phyloP scores from a whole-genome alignment of 306 rosid species.

The Castanea sativa region DNA sequence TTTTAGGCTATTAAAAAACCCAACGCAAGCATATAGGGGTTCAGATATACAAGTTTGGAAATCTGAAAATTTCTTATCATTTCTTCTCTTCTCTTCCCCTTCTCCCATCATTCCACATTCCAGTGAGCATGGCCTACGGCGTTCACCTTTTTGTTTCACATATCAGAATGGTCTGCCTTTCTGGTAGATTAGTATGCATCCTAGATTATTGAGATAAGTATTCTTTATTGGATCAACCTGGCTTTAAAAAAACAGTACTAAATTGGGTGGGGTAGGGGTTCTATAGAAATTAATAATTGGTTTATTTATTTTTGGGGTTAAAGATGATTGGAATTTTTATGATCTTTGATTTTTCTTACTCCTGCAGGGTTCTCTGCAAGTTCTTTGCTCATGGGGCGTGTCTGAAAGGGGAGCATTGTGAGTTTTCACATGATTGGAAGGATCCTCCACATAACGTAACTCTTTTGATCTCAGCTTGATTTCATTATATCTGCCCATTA shows the following conservation, averaged over 20 bases:
- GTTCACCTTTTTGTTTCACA: neutral
- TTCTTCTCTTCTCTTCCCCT: neutral
- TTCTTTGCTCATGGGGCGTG: constrained; percentile 96
- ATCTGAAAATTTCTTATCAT: neutral
- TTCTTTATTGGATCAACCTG: neutral
- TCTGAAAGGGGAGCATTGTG: constrained; percentile 94
- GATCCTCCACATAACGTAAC: constrained; percentile 82
- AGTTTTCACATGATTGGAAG: constrained; percentile 94
- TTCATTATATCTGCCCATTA: neutral
- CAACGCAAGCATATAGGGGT: too few relatives aligned
- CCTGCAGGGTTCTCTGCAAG: constrained; percentile 83
- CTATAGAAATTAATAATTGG: too few relatives aligned
- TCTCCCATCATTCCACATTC: neutral
- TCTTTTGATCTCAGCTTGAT: constrained; percentile 18
- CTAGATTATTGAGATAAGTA: neutral
- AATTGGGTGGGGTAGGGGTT: too few relatives aligned
- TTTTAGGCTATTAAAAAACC: too few relatives aligned
- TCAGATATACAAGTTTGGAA: neutral
- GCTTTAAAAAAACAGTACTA: neutral
- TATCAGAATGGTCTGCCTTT: neutral
- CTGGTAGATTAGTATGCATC: neutral
- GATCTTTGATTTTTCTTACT: constrained; percentile 12
- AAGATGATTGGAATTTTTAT: constrained; percentile 3
- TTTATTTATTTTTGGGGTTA: constrained; percentile 11
- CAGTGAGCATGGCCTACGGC: too few relatives aligned